Base-by-base conservation (phyloP, 805 yeast species). In the Myxozyma kluyveri region DNA sequence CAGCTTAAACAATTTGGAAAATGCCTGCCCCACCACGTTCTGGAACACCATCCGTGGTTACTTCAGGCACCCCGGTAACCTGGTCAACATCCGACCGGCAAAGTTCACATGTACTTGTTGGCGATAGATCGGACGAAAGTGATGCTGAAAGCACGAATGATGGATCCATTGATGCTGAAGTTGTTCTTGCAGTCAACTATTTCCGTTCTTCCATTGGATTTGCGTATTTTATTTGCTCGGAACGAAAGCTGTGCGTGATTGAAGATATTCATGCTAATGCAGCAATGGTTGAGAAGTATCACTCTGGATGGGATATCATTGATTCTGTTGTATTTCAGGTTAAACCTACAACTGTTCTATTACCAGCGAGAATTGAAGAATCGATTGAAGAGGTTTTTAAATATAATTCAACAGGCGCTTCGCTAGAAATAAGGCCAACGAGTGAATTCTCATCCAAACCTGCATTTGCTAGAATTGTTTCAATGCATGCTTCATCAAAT, bases 251-350 rank as follows among this genome's bases (percentile, higher is more conserved):
- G 33, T 45, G 26, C 24, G 32, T 52, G 12, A 35, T 52, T 29
- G 57, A 52, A 41, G 57, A 52, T 24, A 21, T 52, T 14, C 45
- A 44, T n/a, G 57, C 47, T 4, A 49, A 49, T 26, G 53, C 53
- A 14, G 47, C 52, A 4, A 27, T 52, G 17, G 47, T 52, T 21
- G 57, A 52, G 37, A 44, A 48, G 32, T 52, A 49, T 18, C 50
- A 47, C 12, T 32, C 45, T 22, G 53, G 47, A 3, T 52, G 57
- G 57, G 49, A 39, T 29, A 49, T 49, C n/a, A 40, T 52, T 14
- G 53, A 52, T 29, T 29, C n/a, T 49, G 57, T 54, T 37, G 31
- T 49, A 10, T 54, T 54, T 36, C 57, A 54, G 26, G 51, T 50
- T 7, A 45, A 50, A 19, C 57, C 57, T 32, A 54, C 54, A 2